Percentiles rank a stretch among this genome's conserved stretches.
Conservation (phyloP, 2,329 filamentous ascomycete genomes). For the Colletotrichum lupini region DNA sequence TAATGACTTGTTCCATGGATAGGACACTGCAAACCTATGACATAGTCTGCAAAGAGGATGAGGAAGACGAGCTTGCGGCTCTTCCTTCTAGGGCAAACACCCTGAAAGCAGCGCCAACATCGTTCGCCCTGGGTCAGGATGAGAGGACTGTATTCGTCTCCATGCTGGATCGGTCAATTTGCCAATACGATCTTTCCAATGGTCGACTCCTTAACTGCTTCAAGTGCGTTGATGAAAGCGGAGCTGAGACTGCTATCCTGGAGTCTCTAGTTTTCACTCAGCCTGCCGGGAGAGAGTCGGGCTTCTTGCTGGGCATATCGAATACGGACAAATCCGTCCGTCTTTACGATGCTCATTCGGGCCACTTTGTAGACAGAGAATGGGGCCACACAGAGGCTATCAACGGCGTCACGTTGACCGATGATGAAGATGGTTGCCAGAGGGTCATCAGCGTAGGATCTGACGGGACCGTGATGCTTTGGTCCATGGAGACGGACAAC, state of each 20-base stretch:
- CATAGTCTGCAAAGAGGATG: conserved; percentile 75
- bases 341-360: conserved; percentile 84
- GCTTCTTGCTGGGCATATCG: conserved; percentile 86
- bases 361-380: conserved; percentile 84
- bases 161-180: conserved; percentile 69
- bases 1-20: conserved; percentile 90
- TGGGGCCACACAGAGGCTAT: conserved; percentile 97
- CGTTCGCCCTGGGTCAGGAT: conserved; percentile 78
- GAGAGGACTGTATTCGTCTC: conserved; percentile 69
- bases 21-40: conserved; percentile 88
- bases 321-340: conserved; percentile 96
- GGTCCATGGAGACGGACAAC: conserved; percentile 68
- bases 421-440: conserved; percentile 65
- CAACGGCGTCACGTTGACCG: conserved; percentile 81
- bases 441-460: conserved; percentile 79
- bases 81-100: conserved; percentile 81
- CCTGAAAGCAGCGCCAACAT: conserved; percentile 86
- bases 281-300: conserved; percentile 64
- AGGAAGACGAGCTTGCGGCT: conserved; percentile 76
- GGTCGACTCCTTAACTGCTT: conserved; percentile 80
- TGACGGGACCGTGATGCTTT: conserved; percentile 87
- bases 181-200: conserved; percentile 71
- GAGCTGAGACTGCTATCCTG: conserved; percentile 83
- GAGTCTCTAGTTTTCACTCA: conserved; percentile 78
- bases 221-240: conserved; percentile 84